Evolutionary conservation across 305 asterid genomes (phyloP), one percentile per base, ranked within the genome.

Genomic region (Coffea humblotiana): DNA sequence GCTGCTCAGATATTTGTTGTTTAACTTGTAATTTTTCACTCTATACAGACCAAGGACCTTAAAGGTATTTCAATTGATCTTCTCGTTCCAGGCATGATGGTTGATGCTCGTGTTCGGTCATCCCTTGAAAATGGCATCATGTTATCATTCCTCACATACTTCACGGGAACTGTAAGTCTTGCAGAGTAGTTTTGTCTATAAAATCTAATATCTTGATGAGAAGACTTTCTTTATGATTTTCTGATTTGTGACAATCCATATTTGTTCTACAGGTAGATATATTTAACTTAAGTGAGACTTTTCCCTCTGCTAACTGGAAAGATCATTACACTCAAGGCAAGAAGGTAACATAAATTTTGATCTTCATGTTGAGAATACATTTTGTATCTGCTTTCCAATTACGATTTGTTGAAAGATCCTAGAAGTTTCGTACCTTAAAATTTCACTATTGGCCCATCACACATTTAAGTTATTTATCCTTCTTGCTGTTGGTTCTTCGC

Each of bases 31-130:
- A 6, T 45, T 37, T 74, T 71, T 40, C 43, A 40, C 76, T 76
- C 70, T 56, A 18, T 56, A 78, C 95, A 96, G 98, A 92, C 96
- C 86, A 92, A 89, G 89, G 99, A 94, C 82, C 95, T 91, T 75
- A 94, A 91, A 88, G 97, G 97, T 72, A 87, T 96, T 66, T 96
- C 99, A 77, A 90, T 96, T 79, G 99, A 96, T 89, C 95, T 92
- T 88, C 98, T 96, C 71, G 88, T 88, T 88, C 99, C 99, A 56
- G 99, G 99, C 84, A 96, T 96, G 99, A 85, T 96, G 97, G 97
- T 96, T 87, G 94, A 91, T 85, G 95, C 98, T 76, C 90, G 90
- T 81, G 99, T 96, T 78, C 88, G 83, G 83, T 89, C 99, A 81
- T 88, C 90, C 73, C 95, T 94, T 48, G 98, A 92, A 82, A 96